Evolutionary conservation across 306 rosid species (phyloP), one percentile per base, ranked within the genome.

Genomic region (Hylodesmum podocarpum): DNA sequence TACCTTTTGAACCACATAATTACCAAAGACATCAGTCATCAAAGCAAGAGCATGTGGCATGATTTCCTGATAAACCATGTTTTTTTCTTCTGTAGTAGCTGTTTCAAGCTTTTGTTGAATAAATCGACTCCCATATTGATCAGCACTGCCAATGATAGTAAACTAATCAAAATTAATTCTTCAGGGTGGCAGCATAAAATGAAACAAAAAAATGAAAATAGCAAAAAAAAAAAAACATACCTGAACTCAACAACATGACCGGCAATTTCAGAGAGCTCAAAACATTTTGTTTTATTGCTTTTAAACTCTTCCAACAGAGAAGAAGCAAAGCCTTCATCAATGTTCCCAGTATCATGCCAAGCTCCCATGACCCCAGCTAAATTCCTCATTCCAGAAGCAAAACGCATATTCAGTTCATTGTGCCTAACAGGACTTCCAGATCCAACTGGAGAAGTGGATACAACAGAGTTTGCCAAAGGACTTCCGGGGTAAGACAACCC

Each of bases 11-110:
- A 94, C 90, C 73, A 94, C 97, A 76, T 94, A 94, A 86, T 94
- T 94, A 77, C 98, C 98, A 61, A 94, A 94, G 71, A 94, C 98
- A 84, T 94, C 98, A 69, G 98, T 94, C 97, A 91, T 94, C 79
- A 94, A 78, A 77, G 89, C 89, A 57, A 94, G 97, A 39, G 97
- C 97, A 68, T 95, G 92, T 22, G 99, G 99, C 97, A 89, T 92
- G 77, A 95, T 90, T 84, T 95, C 98, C 88, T 85, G 93, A 84
- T 90, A 95, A 86, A 95, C 97, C 97, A 89, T 95, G 85, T 79
- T 88, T 80, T 95, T 92, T 75, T 95, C 99, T 36, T 95, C 97
- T 1, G 69, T 61, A 4, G 91, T 89, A 19, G 99, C 98, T 24
- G 97, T 91, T 79, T 95, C 98, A 73, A 93, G 97, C 85, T 93